Base-by-base conservation (phyloP, 2,329 filamentous ascomycete species). In the Cytospora piceicola region DNA sequence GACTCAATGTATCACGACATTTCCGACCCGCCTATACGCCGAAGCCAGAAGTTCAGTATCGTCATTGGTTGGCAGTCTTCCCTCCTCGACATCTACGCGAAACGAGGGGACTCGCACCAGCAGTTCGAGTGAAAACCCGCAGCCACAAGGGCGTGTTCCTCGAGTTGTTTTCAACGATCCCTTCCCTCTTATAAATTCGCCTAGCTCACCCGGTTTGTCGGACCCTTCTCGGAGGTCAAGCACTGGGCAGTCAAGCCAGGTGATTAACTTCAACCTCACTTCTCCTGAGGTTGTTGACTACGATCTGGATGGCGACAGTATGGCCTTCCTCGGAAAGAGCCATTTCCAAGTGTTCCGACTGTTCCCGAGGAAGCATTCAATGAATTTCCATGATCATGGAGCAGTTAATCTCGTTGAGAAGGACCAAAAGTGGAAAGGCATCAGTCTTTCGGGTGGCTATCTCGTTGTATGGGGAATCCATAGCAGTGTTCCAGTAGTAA, bases 391-490 rank as follows among this genome's bases (percentile, higher is more conserved):
- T 15, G 27, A 29, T 4, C 30, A 29, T 9, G 14, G 12, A 24
- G 29, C 24, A 53, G n/a, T 61, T 22, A n/a, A 30, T 42, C 59
- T 30, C 36, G 24, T 27, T 6, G 17, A 52, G 15, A 58, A 12
- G 15, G 36, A 51, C 20, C 53, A 57, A 34, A 29, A 20, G 1
- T 66, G 64, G 64, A 36, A 36, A n/a, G 64, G 58, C 2, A 62
- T 65, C 32, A 57, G 61, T n/a, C 32, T 62, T 30, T 32, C 63
- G 15, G 36, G 55, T 24, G 39, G 53, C 14, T 65, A 65, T 4
- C 20, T 61, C 34, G 63, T 61, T 22, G 15, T 62, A 22, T 65
- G 63, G 63, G 63, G 63, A 9, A 49, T 42, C 8, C 29, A 36
- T 49, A 52, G 51, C 8, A 60, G 27, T 27, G 20, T 9, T 20